Percentiles rank a stretch among this genome's conserved stretches.
These are phyloP conservation scores for Phylloporus rhodoxanthus DNA, from an alignment of 768 basidiomycete genomes.

Conservation along the genomic window DNA sequence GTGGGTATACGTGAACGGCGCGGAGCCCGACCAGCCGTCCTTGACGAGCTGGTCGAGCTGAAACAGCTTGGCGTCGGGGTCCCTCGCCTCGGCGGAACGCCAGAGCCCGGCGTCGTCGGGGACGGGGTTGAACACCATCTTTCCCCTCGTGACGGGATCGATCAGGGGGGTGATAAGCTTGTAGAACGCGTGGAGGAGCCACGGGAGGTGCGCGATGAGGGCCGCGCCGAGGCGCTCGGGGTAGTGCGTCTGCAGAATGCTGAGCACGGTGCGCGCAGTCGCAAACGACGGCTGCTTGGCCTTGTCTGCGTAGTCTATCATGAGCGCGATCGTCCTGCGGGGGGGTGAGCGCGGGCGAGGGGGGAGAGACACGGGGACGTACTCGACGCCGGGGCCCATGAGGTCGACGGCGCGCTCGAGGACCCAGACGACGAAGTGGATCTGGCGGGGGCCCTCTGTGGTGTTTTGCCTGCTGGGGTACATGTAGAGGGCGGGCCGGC, in stretches of 20 bases:
- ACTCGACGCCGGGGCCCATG: conserved; percentile 82
- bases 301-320: conserved; percentile 75
- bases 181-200: conserved; percentile 66
- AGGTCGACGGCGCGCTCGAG: conserved; percentile 72
- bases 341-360: not conserved
- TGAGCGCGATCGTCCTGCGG: conserved; percentile 55
- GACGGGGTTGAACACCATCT: conserved; percentile 70
- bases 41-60: conserved; percentile 62
- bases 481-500: conserved; percentile 69
- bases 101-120: conserved; percentile 22
- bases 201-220: conserved; percentile 77
- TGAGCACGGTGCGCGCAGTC: conserved; percentile 39
- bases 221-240: conserved; percentile 79
- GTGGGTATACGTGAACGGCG: conserved; percentile 69
- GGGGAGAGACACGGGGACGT: conserved; percentile 18
- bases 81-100: conserved; percentile 20
- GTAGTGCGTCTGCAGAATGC: conserved; percentile 76
- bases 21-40: conserved; percentile 63
- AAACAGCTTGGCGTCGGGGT: conserved; percentile 41
- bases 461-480: conserved; percentile 73
- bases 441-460: conserved; percentile 56
- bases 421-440: conserved; percentile 71
- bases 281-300: conserved; percentile 50
- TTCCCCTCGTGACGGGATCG: conserved; percentile 73
- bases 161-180: conserved; percentile 76